Evolutionary conservation across 2,329 filamentous ascomycete species (phyloP), one percentile per base, ranked within the genome.

Genomic region (Pestalotiopsis fici): DNA sequence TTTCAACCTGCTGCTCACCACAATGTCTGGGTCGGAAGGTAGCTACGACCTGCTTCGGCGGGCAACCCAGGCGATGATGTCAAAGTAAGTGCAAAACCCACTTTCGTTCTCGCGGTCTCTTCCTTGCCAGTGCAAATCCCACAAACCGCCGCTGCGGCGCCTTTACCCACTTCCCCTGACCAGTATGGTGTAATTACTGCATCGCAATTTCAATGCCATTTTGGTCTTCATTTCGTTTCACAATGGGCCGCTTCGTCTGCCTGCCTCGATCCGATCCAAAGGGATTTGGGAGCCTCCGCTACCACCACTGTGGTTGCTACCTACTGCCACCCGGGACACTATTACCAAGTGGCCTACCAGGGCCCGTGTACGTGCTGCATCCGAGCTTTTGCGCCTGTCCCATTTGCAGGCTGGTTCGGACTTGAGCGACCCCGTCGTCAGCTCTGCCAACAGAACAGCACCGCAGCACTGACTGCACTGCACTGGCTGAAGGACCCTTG

Each of bases 1-100:
- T 59, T 31, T 18, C 50, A 15, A 18, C 56, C 31, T n/a, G 55
- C 47, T 59, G 50, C 62, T 65, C 62, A 64, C 72, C 71, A 71
- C 73, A 59, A 88, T 88, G 86, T 82, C 85, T 74, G 83, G 83
- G 79, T 79, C 82, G 68, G 84, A 86, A 75, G 82, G 83, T 74
- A 82, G 84, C 71, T 87, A 85, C 72, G 87, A 90, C 78, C 80
- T 90, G 71, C 77, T 90, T 70, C 82, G 85, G 74, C 83, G 87
- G 76, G 87, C 87, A 69, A 90, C 87, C n/a, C 86, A 89, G 74
- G 85, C 85, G 72, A 86, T 89, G 84, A 85, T 85, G 82, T 88
- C 86, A 79, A 89, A 81, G 86, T 88, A 84, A 77, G 86, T 67
- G 66, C 63, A 57, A 64, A 64, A 56, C 63, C 63, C 63, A 65